phyloP scores from a whole-genome alignment of 78 protist genomes.

The slime mould (Dictyostelium discoideum) region DNA sequence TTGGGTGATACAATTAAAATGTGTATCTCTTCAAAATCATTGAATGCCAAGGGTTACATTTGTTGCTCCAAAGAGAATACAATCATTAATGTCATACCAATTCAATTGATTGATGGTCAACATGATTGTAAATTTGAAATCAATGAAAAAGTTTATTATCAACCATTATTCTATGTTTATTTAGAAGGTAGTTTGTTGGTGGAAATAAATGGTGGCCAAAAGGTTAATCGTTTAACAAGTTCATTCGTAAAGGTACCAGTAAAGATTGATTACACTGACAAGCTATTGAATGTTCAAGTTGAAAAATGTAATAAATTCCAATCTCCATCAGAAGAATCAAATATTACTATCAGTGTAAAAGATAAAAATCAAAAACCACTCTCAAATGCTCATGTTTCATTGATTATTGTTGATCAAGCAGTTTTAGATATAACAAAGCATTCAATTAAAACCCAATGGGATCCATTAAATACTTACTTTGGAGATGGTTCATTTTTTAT shows the following conservation, averaged over 20 bases:
- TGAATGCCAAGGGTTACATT: conserved; percentile 14
- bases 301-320: conserved; percentile 21
- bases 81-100: neutral
- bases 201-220: neutral
- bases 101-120: neutral
- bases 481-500: too few relatives aligned
- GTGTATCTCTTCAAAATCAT: neutral
- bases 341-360: neutral
- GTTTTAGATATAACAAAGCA: neutral
- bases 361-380: neutral
- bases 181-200: neutral
- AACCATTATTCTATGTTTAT: neutral
- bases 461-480: neutral
- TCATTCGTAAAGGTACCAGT: neutral
- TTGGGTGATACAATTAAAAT: neutral
- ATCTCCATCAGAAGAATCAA: neutral
- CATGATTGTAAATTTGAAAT: neutral
- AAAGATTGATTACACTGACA: neutral
- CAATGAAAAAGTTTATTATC: neutral
- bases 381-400: conserved; percentile 9
- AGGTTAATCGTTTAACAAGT: neutral
- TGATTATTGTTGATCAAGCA: conserved; percentile 39
- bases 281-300: neutral
- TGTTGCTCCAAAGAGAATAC: neutral
- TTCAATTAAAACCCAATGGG: neutral